Conservation (phyloP, 345 rosid genomes). For the Brassica carinata region DNA sequence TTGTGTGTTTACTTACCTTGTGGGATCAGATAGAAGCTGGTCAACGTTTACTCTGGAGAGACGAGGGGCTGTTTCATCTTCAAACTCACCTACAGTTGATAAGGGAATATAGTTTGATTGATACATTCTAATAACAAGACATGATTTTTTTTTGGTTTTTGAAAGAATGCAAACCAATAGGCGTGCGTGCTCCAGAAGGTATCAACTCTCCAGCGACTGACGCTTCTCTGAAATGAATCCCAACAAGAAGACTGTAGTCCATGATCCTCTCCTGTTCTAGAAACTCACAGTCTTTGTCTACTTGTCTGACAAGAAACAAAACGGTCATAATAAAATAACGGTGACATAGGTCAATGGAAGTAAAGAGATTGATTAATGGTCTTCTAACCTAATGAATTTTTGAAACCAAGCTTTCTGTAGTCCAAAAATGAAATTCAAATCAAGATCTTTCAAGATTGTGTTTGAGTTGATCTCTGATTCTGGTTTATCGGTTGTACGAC, state of each 20-base stretch:
- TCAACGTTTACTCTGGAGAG: constrained; percentile 44
- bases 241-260: constrained; percentile 94
- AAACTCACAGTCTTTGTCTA: constrained; percentile 91
- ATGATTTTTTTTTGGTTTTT: too few relatives aligned
- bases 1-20: constrained; percentile 39
- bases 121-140: background rate
- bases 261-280: constrained; percentile 92
- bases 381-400: constrained; percentile 48
- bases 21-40: constrained; percentile 41
- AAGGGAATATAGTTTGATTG: background rate
- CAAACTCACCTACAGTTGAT: constrained; percentile 18
- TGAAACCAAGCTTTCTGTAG: constrained; percentile 85
- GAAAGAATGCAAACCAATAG: constrained; percentile 22
- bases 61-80: constrained; percentile 39
- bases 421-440: constrained; percentile 76
- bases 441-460: too few relatives aligned
- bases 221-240: constrained; percentile 84
- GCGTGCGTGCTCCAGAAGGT: constrained; percentile 57
- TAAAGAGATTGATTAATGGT: background rate
- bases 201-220: constrained; percentile 64
- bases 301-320: constrained; percentile 51
- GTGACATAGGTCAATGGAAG: background rate
- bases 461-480: constrained; percentile 71
- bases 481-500: constrained; percentile 83
- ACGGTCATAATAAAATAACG: background rate